Conservation (phyloP, 768 basidiomycete species). For the Tricholoma hemisulphureum region DNA sequence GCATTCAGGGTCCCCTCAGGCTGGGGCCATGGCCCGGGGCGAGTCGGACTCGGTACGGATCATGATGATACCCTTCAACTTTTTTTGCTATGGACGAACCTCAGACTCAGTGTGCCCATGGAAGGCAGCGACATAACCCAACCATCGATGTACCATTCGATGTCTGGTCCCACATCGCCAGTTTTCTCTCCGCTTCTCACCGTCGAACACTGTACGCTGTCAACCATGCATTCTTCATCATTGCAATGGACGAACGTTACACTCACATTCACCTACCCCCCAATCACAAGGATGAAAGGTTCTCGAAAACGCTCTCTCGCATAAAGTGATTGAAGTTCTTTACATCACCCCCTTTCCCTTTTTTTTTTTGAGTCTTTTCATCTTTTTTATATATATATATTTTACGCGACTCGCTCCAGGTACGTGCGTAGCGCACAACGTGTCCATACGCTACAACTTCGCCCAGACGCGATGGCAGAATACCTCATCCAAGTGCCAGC, state of each 20-base stretch:
- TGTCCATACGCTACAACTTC: neutral
- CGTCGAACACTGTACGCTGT: neutral
- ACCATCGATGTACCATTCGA: neutral
- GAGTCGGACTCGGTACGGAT: neutral
- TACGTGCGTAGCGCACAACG: neutral
- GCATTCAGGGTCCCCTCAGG: neutral
- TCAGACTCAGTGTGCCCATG: neutral
- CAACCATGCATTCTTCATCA: neutral
- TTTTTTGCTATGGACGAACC: neutral
- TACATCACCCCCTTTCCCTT: neutral
- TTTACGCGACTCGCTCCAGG: too few species aligned
- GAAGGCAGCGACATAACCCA: neutral
- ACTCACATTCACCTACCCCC: neutral
- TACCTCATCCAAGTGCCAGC: neutral
- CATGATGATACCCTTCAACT: too few species aligned
- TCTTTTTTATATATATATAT: neutral
- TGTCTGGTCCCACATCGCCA: conserved; percentile 1
- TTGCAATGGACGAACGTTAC: neutral
- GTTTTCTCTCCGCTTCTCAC: neutral
- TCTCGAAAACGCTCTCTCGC: neutral
- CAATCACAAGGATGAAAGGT: neutral
- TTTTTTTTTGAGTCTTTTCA: neutral
- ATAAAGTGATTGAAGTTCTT: neutral
- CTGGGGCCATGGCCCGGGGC: too few species aligned
- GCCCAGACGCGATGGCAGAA: neutral